phyloP scores from a whole-genome alignment of 1,139 yeast genomes.

The Yamadazyma songkhlaensis region DNA sequence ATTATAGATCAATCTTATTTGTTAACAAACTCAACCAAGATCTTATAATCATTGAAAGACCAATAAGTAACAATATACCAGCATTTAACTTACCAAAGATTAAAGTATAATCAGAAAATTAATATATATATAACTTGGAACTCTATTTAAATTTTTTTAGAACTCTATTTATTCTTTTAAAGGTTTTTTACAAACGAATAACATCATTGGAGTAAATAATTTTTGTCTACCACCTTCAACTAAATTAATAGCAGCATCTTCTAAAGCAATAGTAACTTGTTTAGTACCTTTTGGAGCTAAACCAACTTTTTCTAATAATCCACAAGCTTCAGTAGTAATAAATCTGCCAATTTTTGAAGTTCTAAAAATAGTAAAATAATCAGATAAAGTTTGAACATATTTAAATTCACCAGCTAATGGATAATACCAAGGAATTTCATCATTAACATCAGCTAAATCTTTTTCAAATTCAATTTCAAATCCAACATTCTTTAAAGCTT shows the following conservation, averaged over 20 bases:
- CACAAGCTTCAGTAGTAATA: constrained; percentile 77
- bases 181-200: constrained; percentile 84
- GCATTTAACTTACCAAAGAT: constrained; percentile 77
- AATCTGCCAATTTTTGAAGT: constrained; percentile 85
- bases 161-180: constrained; percentile 3
- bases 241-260: constrained; percentile 94
- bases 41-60: constrained; percentile 75
- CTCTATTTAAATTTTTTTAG: background rate
- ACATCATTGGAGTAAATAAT: constrained; percentile 95
- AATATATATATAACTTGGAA: constrained; percentile 1
- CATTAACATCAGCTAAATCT: constrained; percentile 82
- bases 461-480: constrained; percentile 71
- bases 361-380: constrained; percentile 82
- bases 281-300: constrained; percentile 92
- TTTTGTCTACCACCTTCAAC: constrained; percentile 90
- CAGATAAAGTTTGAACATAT: constrained; percentile 76
- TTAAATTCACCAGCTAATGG: constrained; percentile 94
- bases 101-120: constrained; percentile 34
- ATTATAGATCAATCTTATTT: constrained; percentile 70
- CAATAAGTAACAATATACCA: constrained; percentile 55
- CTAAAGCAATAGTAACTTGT: constrained; percentile 88
- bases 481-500: constrained; percentile 85
- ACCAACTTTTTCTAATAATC: constrained; percentile 76
- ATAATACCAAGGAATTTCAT: constrained; percentile 95
- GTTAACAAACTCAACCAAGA: constrained; percentile 55